Percentiles rank a stretch among this genome's conserved stretches.
Conservation (phyloP, 2,329 filamentous ascomycete species). For the Hansfordia pulvinata region DNA sequence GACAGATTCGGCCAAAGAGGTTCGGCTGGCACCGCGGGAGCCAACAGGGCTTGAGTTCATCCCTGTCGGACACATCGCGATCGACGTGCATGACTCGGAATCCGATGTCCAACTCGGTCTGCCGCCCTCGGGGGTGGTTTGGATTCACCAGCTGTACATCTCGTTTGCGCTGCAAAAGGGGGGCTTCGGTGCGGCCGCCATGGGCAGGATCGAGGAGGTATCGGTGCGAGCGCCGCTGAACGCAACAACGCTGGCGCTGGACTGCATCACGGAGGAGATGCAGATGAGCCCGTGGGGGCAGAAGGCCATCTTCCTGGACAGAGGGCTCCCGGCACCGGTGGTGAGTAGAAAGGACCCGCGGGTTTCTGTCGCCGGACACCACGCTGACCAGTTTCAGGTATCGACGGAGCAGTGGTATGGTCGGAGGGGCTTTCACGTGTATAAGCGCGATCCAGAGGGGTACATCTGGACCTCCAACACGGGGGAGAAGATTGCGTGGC, state of each 20-base stretch:
- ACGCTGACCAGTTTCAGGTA: conserved; percentile 7
- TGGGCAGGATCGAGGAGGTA: conserved; percentile 19
- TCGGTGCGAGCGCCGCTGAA: conserved; percentile 17
- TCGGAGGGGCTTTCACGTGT: conserved; percentile 11
- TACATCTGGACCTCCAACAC: too few species aligned
- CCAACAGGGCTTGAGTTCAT: conserved; percentile 17
- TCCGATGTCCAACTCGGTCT: conserved; percentile 17
- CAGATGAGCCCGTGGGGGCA: conserved; percentile 12
- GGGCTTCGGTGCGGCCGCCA: conserved; percentile 21
- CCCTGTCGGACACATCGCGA: conserved; percentile 26
- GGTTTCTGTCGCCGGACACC: too few species aligned
- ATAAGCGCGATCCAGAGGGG: too few species aligned
- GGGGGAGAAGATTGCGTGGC: too few species aligned
- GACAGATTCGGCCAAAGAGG: conserved; percentile 18
- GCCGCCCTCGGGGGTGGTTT: conserved; percentile 16
- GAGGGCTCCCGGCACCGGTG: conserved; percentile 11
- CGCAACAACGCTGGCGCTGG: conserved; percentile 19
- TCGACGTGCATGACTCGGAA: conserved; percentile 17
- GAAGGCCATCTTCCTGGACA: conserved; percentile 13
- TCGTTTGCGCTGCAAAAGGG: conserved; percentile 21
- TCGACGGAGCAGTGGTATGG: conserved; percentile 15
- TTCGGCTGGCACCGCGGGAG: conserved; percentile 13
- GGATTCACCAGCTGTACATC: conserved; percentile 26
- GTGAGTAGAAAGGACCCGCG: conserved; percentile 9
- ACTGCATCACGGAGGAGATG: conserved; percentile 17